Evolutionary conservation across 352 stramenopile species (phyloP).

Genomic region (Elongisporangium anandrum): DNA sequence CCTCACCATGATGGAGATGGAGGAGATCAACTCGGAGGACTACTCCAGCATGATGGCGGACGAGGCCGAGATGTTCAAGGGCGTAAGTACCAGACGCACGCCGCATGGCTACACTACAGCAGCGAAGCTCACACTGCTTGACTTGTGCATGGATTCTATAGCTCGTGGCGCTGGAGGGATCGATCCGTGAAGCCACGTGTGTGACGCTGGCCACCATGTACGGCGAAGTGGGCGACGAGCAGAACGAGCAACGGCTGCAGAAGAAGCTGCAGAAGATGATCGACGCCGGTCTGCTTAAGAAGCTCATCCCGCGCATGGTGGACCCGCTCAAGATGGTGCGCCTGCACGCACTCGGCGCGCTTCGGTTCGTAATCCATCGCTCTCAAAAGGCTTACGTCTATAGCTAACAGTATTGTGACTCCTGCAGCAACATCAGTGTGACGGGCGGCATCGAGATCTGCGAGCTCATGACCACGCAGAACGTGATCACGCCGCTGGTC

Average conservation of each 20-base stretch:
- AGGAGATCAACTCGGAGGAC: conserved; percentile 36
- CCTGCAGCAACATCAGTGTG: conserved; percentile 78
- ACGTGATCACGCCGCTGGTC: conserved; percentile 72
- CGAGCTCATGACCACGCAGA: conserved; percentile 72
- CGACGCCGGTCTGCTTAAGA: conserved; percentile 66
- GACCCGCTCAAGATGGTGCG: conserved; percentile 84
- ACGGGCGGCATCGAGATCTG: conserved; percentile 79
- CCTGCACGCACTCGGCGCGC: conserved; percentile 71
- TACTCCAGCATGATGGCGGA: conserved; percentile 42
- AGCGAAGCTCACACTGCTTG: background rate
- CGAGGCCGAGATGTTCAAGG: conserved; percentile 67
- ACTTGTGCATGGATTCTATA: conserved; percentile 7
- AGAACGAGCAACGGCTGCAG: conserved; percentile 20
- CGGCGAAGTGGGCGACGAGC: conserved; percentile 56
- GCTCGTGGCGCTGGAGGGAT: conserved; percentile 70
- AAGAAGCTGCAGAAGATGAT: conserved; percentile 78
- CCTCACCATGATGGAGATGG: conserved; percentile 50
- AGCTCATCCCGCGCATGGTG: conserved; percentile 81
- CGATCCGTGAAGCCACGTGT: conserved; percentile 82
- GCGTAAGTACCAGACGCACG: conserved; percentile 17
- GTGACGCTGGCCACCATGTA: conserved; percentile 84
- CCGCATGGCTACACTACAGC: background rate
- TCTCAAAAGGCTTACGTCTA: no score
- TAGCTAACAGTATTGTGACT: no score
- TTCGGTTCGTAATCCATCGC: conserved; percentile 24